phyloP scores from a whole-genome alignment of 169 alveolate genomes.

The Cryptosporidium viatorum region DNA sequence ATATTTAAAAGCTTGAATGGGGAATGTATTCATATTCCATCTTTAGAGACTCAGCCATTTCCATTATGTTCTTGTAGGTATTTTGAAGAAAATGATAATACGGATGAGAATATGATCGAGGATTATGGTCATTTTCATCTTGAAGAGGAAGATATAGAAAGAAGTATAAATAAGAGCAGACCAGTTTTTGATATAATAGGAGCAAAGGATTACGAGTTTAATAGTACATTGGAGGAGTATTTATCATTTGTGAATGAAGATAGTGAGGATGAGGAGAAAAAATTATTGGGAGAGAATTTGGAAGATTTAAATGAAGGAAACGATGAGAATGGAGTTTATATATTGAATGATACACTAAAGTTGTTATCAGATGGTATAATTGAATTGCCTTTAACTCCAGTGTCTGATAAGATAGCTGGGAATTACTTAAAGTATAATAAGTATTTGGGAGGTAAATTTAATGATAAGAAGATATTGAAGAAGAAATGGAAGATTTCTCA shows the following conservation, averaged over 20 bases:
- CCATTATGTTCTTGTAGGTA: conserved; percentile 73
- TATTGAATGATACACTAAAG: conserved; percentile 15
- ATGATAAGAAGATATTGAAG: conserved; percentile 4
- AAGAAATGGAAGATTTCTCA: conserved; percentile 62
- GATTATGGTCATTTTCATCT: not conserved
- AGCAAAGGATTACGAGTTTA: conserved; percentile 13
- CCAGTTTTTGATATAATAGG: conserved; percentile 64
- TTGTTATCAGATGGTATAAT: conserved; percentile 19
- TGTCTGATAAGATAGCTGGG: conserved; percentile 36
- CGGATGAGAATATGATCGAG: not conserved
- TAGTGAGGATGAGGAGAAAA: not conserved
- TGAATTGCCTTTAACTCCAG: conserved; percentile 33
- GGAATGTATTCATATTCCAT: conserved; percentile 51
- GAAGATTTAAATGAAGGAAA: not conserved
- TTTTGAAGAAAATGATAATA: conserved; percentile 6
- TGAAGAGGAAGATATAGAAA: not conserved
- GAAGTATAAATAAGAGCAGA: not conserved
- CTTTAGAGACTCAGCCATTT: conserved; percentile 54
- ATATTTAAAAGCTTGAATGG: not conserved
- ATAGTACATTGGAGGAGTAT: conserved; percentile 46
- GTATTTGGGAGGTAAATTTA: conserved; percentile 19
- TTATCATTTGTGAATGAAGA: conserved; percentile 30
- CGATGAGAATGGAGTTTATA: not conserved
- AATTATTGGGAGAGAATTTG: not conserved
- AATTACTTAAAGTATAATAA: conserved; percentile 28